Conservation (phyloP, 2,329 filamentous ascomycete species). For the Fusarium circinatum region DNA sequence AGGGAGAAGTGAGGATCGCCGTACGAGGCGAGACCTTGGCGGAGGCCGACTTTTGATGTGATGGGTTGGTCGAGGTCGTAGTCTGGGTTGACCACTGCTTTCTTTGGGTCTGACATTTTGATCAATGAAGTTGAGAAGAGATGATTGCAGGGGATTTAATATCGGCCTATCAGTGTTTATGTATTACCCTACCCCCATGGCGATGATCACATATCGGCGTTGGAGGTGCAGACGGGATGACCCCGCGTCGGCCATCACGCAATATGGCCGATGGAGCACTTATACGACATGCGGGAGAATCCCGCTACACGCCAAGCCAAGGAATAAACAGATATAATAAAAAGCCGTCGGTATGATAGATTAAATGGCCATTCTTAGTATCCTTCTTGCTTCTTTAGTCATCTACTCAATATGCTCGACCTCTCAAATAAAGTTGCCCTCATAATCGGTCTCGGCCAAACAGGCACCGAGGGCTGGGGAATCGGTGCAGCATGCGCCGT, state of each 20-base stretch:
- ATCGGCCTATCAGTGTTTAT: constrained; percentile 37
- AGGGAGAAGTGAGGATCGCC: constrained; percentile 80
- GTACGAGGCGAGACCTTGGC: constrained; percentile 73
- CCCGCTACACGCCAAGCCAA: background rate
- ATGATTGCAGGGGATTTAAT: background rate
- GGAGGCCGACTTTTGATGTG: constrained; percentile 62
- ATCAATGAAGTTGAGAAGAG: background rate
- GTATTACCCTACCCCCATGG: constrained; percentile 32
- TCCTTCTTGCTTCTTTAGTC: fast-evolving
- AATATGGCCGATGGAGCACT: constrained; percentile 29
- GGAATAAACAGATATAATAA: background rate
- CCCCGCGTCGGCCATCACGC: constrained; percentile 35
- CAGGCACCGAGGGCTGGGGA: constrained; percentile 58
- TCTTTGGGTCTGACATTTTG: constrained; percentile 29
- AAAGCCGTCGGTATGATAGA: fast-evolving
- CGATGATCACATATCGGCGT: constrained; percentile 14
- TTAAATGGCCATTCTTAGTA: fast-evolving
- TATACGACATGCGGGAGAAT: background rate
- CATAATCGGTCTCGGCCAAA: constrained; percentile 58
- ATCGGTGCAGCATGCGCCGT: constrained; percentile 62
- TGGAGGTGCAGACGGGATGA: constrained; percentile 24
- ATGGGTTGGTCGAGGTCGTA: constrained; percentile 70
- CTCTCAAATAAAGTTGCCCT: constrained; percentile 57
- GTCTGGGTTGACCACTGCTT: constrained; percentile 55
- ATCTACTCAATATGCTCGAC: constrained; percentile 46